A percentile compares a stretch with the other conserved stretches of the same genome.
Evolutionary conservation across 2,329 filamentous ascomycete genomes (phyloP).

Genomic region (Phaeosphaeriaceae sp.): DNA sequence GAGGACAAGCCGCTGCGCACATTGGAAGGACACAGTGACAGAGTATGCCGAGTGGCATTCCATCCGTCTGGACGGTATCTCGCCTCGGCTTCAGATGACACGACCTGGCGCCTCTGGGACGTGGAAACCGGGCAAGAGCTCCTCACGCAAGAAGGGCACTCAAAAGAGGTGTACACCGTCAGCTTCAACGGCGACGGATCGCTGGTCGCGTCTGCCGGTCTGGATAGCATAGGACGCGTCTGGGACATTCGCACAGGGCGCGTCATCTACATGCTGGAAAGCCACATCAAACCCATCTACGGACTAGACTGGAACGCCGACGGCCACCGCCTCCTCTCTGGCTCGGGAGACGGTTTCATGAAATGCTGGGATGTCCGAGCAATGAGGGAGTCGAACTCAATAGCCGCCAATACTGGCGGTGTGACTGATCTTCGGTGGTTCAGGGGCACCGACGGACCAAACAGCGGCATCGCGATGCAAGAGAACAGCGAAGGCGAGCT

Average conservation of each 20-base stretch:
- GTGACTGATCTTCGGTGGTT: constrained; percentile 95
- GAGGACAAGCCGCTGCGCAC: constrained; percentile 86
- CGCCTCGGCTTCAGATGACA: constrained; percentile 93
- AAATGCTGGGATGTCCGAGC: constrained; percentile 98
- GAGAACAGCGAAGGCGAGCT: constrained; percentile 69
- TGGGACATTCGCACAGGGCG: constrained; percentile 94
- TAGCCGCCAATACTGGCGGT: constrained; percentile 89
- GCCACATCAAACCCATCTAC: constrained; percentile 92
- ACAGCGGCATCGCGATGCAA: constrained; percentile 66
- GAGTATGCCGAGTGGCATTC: constrained; percentile 92
- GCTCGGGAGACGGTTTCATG: constrained; percentile 91
- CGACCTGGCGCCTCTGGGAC: constrained; percentile 97
- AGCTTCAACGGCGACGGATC: constrained; percentile 92
- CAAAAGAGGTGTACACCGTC: constrained; percentile 88
- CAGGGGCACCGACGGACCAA: constrained; percentile 80
- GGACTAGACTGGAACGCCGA: constrained; percentile 92
- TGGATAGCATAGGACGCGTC: constrained; percentile 92
- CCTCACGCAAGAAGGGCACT: constrained; percentile 91
- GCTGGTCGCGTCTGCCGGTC: constrained; percentile 85
- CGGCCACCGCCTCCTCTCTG: constrained; percentile 89
- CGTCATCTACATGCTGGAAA: constrained; percentile 94
- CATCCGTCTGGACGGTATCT: constrained; percentile 90
- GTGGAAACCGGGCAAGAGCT: constrained; percentile 84
- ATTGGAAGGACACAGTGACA: constrained; percentile 80
- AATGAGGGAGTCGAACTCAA: constrained; percentile 80